Evolutionary conservation across 2,329 filamentous ascomycete species (phyloP).

Genomic region (Chaetomium sp.): DNA sequence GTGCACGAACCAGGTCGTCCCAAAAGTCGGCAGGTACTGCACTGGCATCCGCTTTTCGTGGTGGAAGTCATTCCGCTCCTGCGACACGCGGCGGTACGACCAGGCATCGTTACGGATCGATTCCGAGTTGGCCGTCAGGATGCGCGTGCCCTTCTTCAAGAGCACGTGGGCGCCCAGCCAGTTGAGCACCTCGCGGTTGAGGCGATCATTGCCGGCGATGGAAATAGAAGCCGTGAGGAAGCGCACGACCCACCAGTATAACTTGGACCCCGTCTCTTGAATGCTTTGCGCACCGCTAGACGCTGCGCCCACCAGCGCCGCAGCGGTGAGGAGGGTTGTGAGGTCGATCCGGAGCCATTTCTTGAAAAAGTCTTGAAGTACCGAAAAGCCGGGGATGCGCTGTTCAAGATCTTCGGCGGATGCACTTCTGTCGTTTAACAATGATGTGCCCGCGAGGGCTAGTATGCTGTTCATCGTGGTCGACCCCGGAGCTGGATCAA

Average conservation of each 20-base stretch:
- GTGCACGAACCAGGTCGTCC: conserved; percentile 43
- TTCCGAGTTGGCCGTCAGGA: conserved; percentile 43
- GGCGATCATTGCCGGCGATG: conserved; percentile 42
- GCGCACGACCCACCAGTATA: conserved; percentile 43
- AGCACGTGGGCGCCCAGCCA: conserved; percentile 44
- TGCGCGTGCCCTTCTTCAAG: conserved; percentile 37
- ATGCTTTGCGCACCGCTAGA: conserved; percentile 39
- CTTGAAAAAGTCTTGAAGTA: conserved; percentile 41
- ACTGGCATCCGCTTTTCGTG: conserved; percentile 42
- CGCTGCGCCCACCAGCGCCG: conserved; percentile 42
- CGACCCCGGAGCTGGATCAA: not conserved
- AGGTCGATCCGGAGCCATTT: conserved; percentile 43
- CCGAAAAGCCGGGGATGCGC: conserved; percentile 37
- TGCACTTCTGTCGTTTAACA: conserved; percentile 18
- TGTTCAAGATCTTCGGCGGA: conserved; percentile 33
- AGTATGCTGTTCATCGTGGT: conserved; percentile 31
- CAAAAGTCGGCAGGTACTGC: conserved; percentile 45
- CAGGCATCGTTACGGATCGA: conserved; percentile 39
- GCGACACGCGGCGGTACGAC: conserved; percentile 34
- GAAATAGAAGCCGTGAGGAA: conserved; percentile 45
- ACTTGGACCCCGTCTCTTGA: conserved; percentile 36
- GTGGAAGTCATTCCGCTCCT: conserved; percentile 40
- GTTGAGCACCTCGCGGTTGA: conserved; percentile 45
- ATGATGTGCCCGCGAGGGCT: conserved; percentile 31
- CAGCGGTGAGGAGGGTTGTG: conserved; percentile 38